Conservation (phyloP, 805 yeast genomes). For the Starmera pachycereana region DNA sequence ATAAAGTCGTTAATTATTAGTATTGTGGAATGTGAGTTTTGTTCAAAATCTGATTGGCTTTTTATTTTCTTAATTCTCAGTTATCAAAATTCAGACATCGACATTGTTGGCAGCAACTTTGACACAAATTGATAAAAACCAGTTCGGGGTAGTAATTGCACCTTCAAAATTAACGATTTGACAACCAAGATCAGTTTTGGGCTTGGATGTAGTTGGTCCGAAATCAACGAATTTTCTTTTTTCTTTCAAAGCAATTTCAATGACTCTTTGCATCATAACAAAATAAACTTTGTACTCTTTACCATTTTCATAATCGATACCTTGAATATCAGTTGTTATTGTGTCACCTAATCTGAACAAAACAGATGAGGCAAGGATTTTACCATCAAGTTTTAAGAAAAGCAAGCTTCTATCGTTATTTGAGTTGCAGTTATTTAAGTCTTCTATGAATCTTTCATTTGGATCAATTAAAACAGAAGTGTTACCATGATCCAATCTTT, state of each 20-base stretch:
- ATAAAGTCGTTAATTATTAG: no score
- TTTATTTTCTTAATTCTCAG: no score
- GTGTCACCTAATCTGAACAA: slow-evolving; percentile 33
- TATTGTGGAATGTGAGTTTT: no score
- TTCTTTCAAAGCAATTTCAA: slow-evolving; percentile 27
- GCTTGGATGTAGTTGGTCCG: slow-evolving; percentile 35
- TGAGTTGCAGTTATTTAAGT: slow-evolving; percentile 19
- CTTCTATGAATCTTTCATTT: slow-evolving; percentile 19
- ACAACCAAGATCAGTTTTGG: slow-evolving; percentile 32
- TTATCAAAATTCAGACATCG: background rate
- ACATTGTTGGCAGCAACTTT: slow-evolving; percentile 1
- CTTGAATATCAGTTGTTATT: slow-evolving; percentile 34
- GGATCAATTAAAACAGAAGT: slow-evolving; percentile 29
- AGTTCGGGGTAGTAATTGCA: slow-evolving; percentile 23
- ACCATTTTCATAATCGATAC: slow-evolving; percentile 29
- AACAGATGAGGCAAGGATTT: slow-evolving; percentile 29
- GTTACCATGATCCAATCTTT: slow-evolving; percentile 26
- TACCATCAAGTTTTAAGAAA: slow-evolving; percentile 27
- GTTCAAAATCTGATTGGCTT: background rate
- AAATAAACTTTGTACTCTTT: slow-evolving; percentile 32
- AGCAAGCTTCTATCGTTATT: slow-evolving; percentile 22
- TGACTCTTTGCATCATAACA: slow-evolving; percentile 38
- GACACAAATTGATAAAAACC: slow-evolving; percentile 9
- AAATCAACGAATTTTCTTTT: slow-evolving; percentile 31
- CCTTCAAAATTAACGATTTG: slow-evolving; percentile 27